Conservation (phyloP, 306 rosid genomes). For the Dryas drummondii region DNA sequence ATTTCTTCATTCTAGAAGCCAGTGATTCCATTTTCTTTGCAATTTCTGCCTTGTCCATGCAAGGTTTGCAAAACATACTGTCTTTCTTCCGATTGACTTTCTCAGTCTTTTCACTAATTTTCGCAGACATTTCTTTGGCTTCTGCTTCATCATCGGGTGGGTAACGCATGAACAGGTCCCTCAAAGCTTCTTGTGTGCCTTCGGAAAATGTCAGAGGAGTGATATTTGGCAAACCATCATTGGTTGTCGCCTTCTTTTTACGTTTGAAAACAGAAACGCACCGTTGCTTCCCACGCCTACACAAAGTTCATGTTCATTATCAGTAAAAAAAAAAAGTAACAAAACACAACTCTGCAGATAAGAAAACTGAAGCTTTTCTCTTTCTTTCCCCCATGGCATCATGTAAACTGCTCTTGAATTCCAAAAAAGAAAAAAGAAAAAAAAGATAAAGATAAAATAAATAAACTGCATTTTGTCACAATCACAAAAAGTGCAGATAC, state of each 20-base stretch:
- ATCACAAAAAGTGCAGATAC: neutral
- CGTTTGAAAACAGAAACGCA: constrained; percentile 40
- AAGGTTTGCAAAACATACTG: constrained; percentile 53
- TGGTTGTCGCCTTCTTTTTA: constrained; percentile 25
- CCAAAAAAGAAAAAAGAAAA: too few relatives aligned
- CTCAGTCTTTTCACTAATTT: constrained; percentile 10
- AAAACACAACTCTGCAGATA: constrained; percentile 7
- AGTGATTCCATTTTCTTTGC: constrained; percentile 43
- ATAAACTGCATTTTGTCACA: neutral
- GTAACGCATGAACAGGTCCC: constrained; percentile 48
- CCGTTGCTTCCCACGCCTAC: constrained; percentile 47
- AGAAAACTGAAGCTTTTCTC: constrained; percentile 14
- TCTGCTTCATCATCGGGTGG: constrained; percentile 70
- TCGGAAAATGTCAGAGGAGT: constrained; percentile 54
- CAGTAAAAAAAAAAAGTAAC: neutral
- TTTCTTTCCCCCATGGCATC: constrained; percentile 1
- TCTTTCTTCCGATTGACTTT: constrained; percentile 24
- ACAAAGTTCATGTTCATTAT: constrained; percentile 29
- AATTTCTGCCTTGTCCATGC: constrained; percentile 51
- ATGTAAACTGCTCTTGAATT: neutral
- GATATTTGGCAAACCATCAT: constrained; percentile 14
- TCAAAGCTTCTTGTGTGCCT: constrained; percentile 42
- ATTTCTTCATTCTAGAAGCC: constrained; percentile 36
- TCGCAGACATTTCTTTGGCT: constrained; percentile 27
- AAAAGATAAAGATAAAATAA: too few relatives aligned